Conservation (phyloP, 306 rosid species). For the Vigna angularis region DNA sequence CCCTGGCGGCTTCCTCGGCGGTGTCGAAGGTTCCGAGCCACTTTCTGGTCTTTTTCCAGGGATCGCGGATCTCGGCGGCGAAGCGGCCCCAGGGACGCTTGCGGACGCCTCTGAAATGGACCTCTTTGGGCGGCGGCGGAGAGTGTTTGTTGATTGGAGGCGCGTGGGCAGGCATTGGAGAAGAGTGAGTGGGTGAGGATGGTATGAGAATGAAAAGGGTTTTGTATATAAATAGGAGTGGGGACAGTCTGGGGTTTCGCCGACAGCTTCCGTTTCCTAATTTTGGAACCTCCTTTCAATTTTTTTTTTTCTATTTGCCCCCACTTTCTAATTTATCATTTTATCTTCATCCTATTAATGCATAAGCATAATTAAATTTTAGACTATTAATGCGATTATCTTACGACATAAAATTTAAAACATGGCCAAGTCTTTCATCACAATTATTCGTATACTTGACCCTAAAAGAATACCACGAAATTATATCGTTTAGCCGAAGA, state of each 20-base stretch:
- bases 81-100: slow-evolving; percentile 78
- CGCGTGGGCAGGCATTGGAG: slow-evolving; percentile 51
- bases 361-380: too few relatives aligned
- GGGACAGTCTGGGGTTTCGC: slow-evolving; percentile 66
- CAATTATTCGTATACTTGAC: too few relatives aligned
- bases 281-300: background rate
- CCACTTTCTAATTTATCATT: background rate
- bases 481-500: too few relatives aligned
- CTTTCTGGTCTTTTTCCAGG: slow-evolving; percentile 69
- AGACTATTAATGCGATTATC: too few relatives aligned
- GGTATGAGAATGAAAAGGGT: background rate
- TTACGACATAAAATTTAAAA: too few relatives aligned
- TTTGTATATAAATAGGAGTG: slow-evolving; percentile 50
- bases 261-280: slow-evolving; percentile 52
- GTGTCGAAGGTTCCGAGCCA: slow-evolving; percentile 84
- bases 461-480: too few relatives aligned
- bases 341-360: background rate
- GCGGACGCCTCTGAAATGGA: slow-evolving; percentile 67
- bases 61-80: slow-evolving; percentile 81
- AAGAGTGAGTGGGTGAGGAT: background rate
- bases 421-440: background rate
- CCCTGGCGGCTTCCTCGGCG: slow-evolving; percentile 76
- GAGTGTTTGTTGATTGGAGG: slow-evolving; percentile 27
- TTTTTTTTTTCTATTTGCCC: background rate
- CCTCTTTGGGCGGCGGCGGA: slow-evolving; percentile 40